Evolutionary conservation across 257 asterid species (phyloP).

Genomic region (Echites panduratus): DNA sequence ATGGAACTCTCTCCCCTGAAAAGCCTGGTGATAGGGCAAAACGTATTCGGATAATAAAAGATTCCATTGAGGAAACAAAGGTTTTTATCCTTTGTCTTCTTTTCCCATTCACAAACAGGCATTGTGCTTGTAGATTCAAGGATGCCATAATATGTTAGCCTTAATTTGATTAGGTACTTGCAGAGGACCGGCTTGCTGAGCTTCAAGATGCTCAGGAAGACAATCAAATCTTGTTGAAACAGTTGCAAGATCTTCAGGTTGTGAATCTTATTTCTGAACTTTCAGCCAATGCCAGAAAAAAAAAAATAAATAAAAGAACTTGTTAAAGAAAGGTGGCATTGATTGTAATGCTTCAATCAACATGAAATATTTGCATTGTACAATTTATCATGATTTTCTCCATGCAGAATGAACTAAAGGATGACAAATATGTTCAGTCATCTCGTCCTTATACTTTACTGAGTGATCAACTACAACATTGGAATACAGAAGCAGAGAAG

Average conservation of each 20-base stretch:
- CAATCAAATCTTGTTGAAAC: slow-evolving; percentile 63
- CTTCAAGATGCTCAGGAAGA: slow-evolving; percentile 86
- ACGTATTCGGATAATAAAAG: slow-evolving; percentile 63
- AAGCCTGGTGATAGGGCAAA: slow-evolving; percentile 64
- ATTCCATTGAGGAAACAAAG: slow-evolving; percentile 75
- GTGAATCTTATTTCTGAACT: slow-evolving; percentile 10
- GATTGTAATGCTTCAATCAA: not conserved
- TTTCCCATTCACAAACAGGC: slow-evolving; percentile 9
- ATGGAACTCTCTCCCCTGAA: slow-evolving; percentile 79
- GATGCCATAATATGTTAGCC: slow-evolving; percentile 13
- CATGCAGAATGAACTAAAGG: slow-evolving; percentile 69
- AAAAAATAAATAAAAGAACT: not conserved
- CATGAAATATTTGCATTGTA: not conserved
- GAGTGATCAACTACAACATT: slow-evolving; percentile 86
- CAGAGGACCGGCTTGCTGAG: slow-evolving; percentile 85
- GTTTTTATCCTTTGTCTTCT: slow-evolving; percentile 32
- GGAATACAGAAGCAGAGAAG: slow-evolving; percentile 85
- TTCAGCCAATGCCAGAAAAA: not conserved
- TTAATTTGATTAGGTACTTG: slow-evolving; percentile 53
- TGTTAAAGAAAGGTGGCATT: not conserved
- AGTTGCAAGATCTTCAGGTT: slow-evolving; percentile 94
- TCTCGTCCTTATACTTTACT: slow-evolving; percentile 79
- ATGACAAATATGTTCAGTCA: slow-evolving; percentile 55
- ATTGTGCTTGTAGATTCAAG: not conserved
- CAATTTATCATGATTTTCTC: slow-evolving; percentile 15